Percentiles rank a stretch among this genome's conserved stretches.
Evolutionary conservation across 2,329 filamentous ascomycete genomes (phyloP).

Genomic region (Ilyonectria mors-panacis): DNA sequence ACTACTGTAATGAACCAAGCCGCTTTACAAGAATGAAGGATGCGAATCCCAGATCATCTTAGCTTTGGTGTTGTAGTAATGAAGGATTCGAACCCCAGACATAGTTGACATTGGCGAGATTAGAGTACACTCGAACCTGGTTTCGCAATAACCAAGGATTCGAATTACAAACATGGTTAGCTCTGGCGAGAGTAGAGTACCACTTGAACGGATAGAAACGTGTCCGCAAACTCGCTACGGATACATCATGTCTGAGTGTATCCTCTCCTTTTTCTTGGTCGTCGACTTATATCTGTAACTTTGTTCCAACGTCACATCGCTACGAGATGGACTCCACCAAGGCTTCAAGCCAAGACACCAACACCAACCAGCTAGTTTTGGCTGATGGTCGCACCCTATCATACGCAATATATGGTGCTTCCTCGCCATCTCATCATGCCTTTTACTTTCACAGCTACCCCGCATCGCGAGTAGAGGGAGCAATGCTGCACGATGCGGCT

Average conservation of each 20-base stretch:
- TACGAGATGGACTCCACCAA: neutral
- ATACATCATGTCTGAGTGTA: neutral
- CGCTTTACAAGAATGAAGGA: neutral
- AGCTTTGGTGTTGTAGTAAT: neutral
- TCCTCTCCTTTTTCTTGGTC: neutral
- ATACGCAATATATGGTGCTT: constrained; percentile 44
- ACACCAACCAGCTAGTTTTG: neutral
- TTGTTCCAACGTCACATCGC: neutral
- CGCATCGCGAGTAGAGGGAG: constrained; percentile 52
- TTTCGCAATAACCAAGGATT: neutral
- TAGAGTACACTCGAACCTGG: neutral
- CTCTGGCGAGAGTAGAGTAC: neutral
- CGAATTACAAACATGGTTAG: neutral
- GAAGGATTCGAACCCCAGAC: neutral
- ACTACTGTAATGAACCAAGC: neutral
- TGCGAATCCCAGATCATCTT: neutral
- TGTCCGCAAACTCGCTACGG: neutral
- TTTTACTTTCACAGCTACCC: constrained; percentile 56
- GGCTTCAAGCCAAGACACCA: neutral
- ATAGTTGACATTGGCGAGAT: neutral
- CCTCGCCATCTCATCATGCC: constrained; percentile 1
- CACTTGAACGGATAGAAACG: neutral
- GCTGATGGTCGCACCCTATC: constrained; percentile 47
- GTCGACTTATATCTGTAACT: neutral
- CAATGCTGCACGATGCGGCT: constrained; percentile 32